These are phyloP conservation scores for Periconia sp. DNA, from an alignment of 2,329 filamentous ascomycete species.

Conservation along the genomic window DNA sequence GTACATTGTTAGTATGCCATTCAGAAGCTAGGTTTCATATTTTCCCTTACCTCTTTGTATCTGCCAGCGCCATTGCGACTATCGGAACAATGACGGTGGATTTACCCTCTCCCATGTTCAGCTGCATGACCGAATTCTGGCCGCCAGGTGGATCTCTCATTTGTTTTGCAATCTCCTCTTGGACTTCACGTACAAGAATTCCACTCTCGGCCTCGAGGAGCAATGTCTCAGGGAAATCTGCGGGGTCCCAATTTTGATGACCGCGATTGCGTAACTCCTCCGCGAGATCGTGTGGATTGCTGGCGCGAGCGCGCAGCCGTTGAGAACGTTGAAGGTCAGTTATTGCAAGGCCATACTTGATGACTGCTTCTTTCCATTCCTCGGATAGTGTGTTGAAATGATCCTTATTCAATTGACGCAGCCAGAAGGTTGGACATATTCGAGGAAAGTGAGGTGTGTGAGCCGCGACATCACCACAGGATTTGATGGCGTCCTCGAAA, in stretches of 20 bases:
- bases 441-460: conserved; percentile 21
- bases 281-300: conserved; percentile 24
- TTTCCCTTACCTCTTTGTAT: conserved; percentile 45
- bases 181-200: conserved; percentile 65
- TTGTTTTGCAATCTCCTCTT: conserved; percentile 62
- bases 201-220: conserved; percentile 69
- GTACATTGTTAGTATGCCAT: background rate
- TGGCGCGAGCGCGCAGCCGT: conserved; percentile 19
- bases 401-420: conserved; percentile 27
- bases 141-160: conserved; percentile 55
- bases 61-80: conserved; percentile 51
- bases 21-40: background rate
- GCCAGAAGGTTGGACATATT: conserved; percentile 28
- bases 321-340: conserved; percentile 38
- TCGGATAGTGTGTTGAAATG: conserved; percentile 19
- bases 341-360: conserved; percentile 34
- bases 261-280: conserved; percentile 57
- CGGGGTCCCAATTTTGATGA: conserved; percentile 62
- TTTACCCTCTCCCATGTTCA: conserved; percentile 47
- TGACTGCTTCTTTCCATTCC: conserved; percentile 28
- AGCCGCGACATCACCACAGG: conserved; percentile 5
- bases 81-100: conserved; percentile 39
- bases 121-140: conserved; percentile 36
- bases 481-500: conserved; percentile 7
- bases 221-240: conserved; percentile 63